Evolutionary conservation across 1,284 basidiomycete species (phyloP).

Genomic region (Vanrija sp.): DNA sequence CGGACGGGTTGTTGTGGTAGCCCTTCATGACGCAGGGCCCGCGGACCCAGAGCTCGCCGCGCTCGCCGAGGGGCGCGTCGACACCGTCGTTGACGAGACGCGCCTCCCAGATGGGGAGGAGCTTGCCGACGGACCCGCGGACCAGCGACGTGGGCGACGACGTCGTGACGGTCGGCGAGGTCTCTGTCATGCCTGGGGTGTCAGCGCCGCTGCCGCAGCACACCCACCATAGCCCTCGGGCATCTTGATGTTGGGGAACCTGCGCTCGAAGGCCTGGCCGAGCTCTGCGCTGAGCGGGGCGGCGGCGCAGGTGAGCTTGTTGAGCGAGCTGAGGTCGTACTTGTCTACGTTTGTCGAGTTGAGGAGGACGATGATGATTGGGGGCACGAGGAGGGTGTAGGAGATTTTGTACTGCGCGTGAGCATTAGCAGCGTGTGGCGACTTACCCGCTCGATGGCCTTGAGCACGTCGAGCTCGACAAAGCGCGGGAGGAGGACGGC

Average conservation of each 20-base stretch:
- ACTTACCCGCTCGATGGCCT: constrained; percentile 57
- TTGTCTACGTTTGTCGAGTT: constrained; percentile 58
- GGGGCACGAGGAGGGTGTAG: constrained; percentile 69
- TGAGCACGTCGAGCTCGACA: constrained; percentile 55
- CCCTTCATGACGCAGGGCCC: constrained; percentile 77
- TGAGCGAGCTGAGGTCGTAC: constrained; percentile 64
- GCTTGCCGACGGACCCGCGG: constrained; percentile 62
- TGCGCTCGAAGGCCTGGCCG: constrained; percentile 24
- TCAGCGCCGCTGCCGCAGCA: neutral
- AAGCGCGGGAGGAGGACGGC: constrained; percentile 68
- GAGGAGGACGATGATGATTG: constrained; percentile 62
- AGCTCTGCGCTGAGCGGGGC: constrained; percentile 64
- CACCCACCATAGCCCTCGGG: constrained; percentile 47
- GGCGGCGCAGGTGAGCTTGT: constrained; percentile 66
- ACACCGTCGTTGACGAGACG: constrained; percentile 58
- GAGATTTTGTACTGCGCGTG: constrained; percentile 61
- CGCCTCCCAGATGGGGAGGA: constrained; percentile 74
- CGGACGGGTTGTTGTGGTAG: constrained; percentile 60
- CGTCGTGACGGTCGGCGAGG: constrained; percentile 39
- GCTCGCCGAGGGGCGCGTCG: constrained; percentile 54
- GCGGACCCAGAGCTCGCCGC: constrained; percentile 75
- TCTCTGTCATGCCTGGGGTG: constrained; percentile 47
- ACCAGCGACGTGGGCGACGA: constrained; percentile 9
- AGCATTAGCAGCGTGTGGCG: constrained; percentile 47
- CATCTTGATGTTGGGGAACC: constrained; percentile 21